Evolutionary conservation across 139 green algal species (phyloP), one percentile per base, ranked within the genome.

Genomic region (Dunaliella primolecta): DNA sequence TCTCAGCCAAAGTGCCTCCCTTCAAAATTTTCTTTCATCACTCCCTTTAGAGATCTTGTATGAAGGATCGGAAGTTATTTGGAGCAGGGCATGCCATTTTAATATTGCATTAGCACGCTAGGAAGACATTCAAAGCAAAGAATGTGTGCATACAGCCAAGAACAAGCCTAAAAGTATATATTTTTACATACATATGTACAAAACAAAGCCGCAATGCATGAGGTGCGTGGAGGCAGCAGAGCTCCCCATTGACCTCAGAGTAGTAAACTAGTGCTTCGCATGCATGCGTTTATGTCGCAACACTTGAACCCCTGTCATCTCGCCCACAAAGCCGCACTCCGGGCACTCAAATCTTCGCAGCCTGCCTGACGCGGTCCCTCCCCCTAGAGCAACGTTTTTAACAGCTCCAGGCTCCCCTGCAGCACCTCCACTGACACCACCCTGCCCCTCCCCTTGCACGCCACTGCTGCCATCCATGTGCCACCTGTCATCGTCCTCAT

Each of bases 251-350:
- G n/a, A n/a, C n/a, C n/a, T n/a, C n/a, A n/a, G n/a, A n/a, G n/a
- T n/a, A n/a, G n/a, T n/a, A n/a, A n/a, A n/a, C n/a, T n/a, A n/a
- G n/a, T 77, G 21, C 71, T 77, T 35, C 2, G 27, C 30, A 36
- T 86, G 83, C 46, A 34, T 35, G 1, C 83, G 83, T 38, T 57
- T 77, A 81, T 88, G 87, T 36, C 84, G 87, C 82, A 90, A 77
- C 0, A 88, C 38, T 37, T 90, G 87, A 29, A 87, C 81, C 21
- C 81, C 81, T 24, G 87, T 90, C 57, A 88, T 55, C 1, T 72
- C 2, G 20, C 0, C 76, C 15, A 55, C 24, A 25, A 86, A 36
- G 29, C 84, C 81, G 79, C 84, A 90, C 78, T 56, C 64, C 0
- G 87, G 70, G 46, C 84, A 88, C 38, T 79, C 77, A 80, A 81